These are phyloP conservation scores for Solanum pennellii DNA, from an alignment of 257 asterid species.

Conservation along the genomic window DNA sequence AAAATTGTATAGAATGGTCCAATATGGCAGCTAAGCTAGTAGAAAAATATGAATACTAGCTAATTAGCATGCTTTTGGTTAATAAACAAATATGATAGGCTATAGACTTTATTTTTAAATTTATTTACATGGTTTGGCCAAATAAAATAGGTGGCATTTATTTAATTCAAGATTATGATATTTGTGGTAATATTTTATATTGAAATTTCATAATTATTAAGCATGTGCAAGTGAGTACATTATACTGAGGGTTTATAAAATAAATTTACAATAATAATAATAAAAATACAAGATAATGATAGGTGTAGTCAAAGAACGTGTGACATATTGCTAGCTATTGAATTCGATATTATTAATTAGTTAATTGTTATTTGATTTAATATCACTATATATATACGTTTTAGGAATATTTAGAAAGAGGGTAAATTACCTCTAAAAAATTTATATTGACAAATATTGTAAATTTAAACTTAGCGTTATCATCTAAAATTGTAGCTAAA, in stretches of 20 bases:
- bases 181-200: neutral
- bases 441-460: neutral
- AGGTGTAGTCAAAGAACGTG: too few relatives aligned
- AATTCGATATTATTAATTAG: too few relatives aligned
- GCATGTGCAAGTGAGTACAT: neutral
- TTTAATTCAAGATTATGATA: neutral
- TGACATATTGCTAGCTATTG: too few relatives aligned
- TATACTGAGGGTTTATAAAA: neutral
- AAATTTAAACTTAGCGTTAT: neutral
- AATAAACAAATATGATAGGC: neutral
- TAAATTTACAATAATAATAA: too few relatives aligned
- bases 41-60: neutral
- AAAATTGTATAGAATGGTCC: neutral
- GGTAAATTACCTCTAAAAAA: too few relatives aligned
- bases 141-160: neutral
- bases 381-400: too few relatives aligned
- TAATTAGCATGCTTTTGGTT: neutral
- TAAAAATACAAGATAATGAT: too few relatives aligned
- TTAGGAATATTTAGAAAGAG: fast-evolving
- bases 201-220: neutral
- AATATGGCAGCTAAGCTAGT: neutral
- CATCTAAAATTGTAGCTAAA: neutral
- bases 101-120: neutral
- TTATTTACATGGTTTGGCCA: neutral
- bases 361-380: too few relatives aligned